Evolutionary conservation across 1,139 yeast species (phyloP), one percentile per base, ranked within the genome.

Genomic region (Magnusiomyces magnusii): DNA sequence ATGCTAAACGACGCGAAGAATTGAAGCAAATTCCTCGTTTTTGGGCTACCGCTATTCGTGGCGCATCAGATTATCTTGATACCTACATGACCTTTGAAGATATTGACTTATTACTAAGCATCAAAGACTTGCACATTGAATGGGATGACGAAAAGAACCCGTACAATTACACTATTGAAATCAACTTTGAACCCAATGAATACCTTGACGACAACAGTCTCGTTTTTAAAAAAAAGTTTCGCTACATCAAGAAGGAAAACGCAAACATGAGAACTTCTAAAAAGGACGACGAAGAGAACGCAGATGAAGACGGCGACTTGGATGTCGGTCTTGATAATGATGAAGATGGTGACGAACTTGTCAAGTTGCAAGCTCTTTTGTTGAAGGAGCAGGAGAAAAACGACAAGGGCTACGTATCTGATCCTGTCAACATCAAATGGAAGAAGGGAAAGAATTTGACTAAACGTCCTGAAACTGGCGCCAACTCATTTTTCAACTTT

Each of bases 21-120:
- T 63, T 72, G 41, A 60, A 57, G 49, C 58, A 63, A n/a, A 64
- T 74, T n/a, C 73, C 74, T 24, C 61, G 66, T 53, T 76, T 76
- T 63, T 76, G 79, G 79, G 67, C 75, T 9, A 65, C 66, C 3
- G 78, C 69, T 3, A 58, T 76, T 27, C 72, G 70, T 47, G 63
- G 65, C 17, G 62, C 69, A 51, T 44, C 53, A 9, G 73, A 66
- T 41, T 63, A 68, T 19, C 62, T 70, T 51, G 67, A 67, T 44
- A 74, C 71, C 47, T 69, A 63, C 58, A 63, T 73, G 49, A 65
- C 68, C 2, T 65, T 67, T 47, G 75, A 72, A 44, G 77, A 74
- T 62, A 62, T 63, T 55, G 67, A 67, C 52, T 68, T 70, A 28
- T 60, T 74, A 19, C 72, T 71, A 39, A 55, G 58, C 24, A 56